Base-by-base conservation (phyloP, 1,139 yeast species). In the Taphrina flavorubra region DNA sequence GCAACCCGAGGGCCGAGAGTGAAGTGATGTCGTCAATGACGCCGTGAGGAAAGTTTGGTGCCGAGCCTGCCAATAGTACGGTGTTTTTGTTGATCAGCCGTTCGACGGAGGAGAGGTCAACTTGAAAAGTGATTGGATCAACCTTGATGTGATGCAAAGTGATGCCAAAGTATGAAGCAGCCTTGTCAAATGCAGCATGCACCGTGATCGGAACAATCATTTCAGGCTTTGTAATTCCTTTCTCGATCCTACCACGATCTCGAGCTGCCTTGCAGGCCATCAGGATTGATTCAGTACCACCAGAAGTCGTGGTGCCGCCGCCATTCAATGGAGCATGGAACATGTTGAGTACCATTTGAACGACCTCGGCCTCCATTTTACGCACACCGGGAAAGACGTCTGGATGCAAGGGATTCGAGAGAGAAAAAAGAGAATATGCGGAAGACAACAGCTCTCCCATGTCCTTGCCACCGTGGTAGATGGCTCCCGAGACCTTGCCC, bases 21-120 rank as follows among this genome's bases (percentile, higher is more conserved):
- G 83, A 86, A 72, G 85, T 88, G 70, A 94, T 92, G 75, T 92
- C 94, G 78, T 94, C 99, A 71, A 91, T 87, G 51, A 94, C 89
- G 36, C 99, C 99, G 76, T 94, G 98, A 1, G 99, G 98, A 78
- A 87, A 94, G 79, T 92, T 94, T 51, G 99, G 98, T 4, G 97
- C 97, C 0, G 97, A 92, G 0, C 98, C 98, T 11, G 87, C 91
- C 55, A 94, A 79, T 57, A 94, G 80, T 6, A 90, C 89, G 0
- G 98, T 94, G 78, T 92, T 92, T 6, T 80, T 77, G 75, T 89
- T 91, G 71, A 94, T 87, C 65, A 89, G 81, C 47, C 85, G 80
- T 73, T 83, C 82, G 59, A 90, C 92, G 69, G 86, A 85, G 0
- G 77, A 77, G 25, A 88, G 76, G 74, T 92, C 87, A 11, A 90